Conservation (phyloP, 345 rosid genomes). For the Raphanus sativus region DNA sequence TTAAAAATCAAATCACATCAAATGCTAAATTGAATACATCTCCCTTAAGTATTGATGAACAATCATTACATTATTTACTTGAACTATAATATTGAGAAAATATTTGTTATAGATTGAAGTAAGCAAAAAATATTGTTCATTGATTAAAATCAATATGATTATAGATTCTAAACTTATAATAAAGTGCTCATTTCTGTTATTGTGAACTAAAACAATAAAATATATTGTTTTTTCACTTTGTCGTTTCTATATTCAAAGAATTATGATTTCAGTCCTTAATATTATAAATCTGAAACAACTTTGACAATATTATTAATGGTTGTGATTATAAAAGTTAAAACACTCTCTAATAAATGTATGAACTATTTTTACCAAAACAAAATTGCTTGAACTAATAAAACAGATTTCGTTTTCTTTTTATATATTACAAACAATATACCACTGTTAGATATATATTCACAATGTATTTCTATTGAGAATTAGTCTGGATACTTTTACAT, state of each 20-base stretch:
- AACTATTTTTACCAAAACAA: too few relatives aligned
- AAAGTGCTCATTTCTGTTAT: not conserved
- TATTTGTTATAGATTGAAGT: not conserved
- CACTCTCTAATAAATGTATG: not conserved
- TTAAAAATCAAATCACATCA: too few relatives aligned
- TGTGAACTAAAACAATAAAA: conserved; percentile 7
- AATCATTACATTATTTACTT: conserved; percentile 3
- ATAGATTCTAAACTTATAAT: not conserved
- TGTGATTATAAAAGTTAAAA: not conserved
- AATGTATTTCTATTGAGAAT: not conserved
- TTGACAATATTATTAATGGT: not conserved
- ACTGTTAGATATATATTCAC: not conserved
- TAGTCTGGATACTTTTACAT: too few relatives aligned
- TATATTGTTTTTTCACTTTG: not conserved
- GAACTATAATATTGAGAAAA: not conserved
- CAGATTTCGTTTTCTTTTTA: not conserved
- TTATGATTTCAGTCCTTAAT: not conserved
- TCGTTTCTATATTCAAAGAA: not conserved
- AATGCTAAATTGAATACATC: too few relatives aligned
- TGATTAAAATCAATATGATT: not conserved
- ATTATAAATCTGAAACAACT: not conserved
- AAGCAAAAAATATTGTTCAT: not conserved
- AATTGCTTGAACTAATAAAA: not conserved
- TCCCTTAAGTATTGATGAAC: not conserved
- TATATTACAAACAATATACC: not conserved